Base-by-base conservation (phyloP, 352 stramenopile species). In the Pythium dissotocum region DNA sequence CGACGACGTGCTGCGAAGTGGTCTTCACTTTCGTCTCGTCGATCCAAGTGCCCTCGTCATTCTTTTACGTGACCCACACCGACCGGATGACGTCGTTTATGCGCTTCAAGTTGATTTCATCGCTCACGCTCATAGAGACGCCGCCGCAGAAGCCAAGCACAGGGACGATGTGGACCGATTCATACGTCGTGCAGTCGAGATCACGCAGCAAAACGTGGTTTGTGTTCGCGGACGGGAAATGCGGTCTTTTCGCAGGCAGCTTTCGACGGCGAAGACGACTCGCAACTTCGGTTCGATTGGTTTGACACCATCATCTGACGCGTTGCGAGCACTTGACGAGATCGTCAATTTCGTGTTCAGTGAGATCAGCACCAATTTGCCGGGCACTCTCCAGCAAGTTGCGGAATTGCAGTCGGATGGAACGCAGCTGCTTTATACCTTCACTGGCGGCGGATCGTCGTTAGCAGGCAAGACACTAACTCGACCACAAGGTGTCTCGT, bases 141-240 rank as follows among this genome's bases (percentile, higher is more conserved):
- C 6, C 35, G 35, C 61, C 16, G 49, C 26, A 7, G 42, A 30
- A 53, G 42, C 26, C 24, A 21, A 30, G 4, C 53, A 38, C 26
- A 21, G 36, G 13, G n/a, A 14, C 2, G 13, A 61, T 24, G n/a
- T 53, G 12, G 33, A 61, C 12, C n/a, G 52, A 33, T 88, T 90
- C 8, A 36, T 90, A 6, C 48, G 65, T 24, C 68, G 78, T 13
- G 63, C 77, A 14, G 71, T 83, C 1, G 61, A 61, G 18, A 77
- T 89, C 44, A 71, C 82, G 5, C 63, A 82, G 18, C 64, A 71
- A 52, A 84, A 73, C 6, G 18, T 94, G 0, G 16, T 21, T 0
- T 90, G 83, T 35, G 78, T 93, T 26, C 83, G 83, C 7, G 80
- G 78, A 6, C 77, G 86, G 13, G 73, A 89, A 54, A 49, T 53